Conservation (phyloP, 1,284 basidiomycete species). For the Trichosporon ovoides region DNA sequence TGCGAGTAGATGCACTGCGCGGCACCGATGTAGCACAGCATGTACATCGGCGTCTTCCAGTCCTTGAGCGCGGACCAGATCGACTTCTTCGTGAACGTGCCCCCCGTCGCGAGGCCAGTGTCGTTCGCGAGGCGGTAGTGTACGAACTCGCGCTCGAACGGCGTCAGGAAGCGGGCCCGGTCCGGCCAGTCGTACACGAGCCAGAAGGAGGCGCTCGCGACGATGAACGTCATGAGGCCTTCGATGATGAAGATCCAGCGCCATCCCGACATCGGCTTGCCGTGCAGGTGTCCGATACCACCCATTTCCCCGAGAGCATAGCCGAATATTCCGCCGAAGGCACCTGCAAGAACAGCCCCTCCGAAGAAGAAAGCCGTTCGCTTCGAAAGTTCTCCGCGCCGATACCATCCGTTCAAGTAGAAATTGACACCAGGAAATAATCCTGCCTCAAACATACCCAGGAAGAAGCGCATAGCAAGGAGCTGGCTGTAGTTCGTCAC, state of each 20-base stretch:
- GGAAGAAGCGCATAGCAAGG: conserved; percentile 46
- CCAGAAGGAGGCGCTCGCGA: conserved; percentile 42
- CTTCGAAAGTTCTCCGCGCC: conserved; percentile 43
- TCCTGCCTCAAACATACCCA: conserved; percentile 46
- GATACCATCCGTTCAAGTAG: conserved; percentile 50
- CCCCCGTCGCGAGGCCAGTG: conserved; percentile 42
- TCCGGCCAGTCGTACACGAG: conserved; percentile 51
- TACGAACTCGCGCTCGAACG: conserved; percentile 45
- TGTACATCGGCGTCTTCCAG: conserved; percentile 45
- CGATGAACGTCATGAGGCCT: conserved; percentile 47
- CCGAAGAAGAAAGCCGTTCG: conserved; percentile 51
- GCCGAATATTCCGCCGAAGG: conserved; percentile 49
- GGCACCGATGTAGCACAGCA: conserved; percentile 46
- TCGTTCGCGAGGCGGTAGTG: conserved; percentile 46
- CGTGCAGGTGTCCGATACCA: conserved; percentile 40
- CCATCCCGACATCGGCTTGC: conserved; percentile 45
- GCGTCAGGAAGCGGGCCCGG: conserved; percentile 47
- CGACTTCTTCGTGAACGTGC: conserved; percentile 32
- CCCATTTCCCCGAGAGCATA: conserved; percentile 24
- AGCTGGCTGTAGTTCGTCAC: conserved; percentile 47
- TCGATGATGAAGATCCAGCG: conserved; percentile 52
- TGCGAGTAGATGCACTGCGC: conserved; percentile 49
- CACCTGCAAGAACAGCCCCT: conserved; percentile 50
- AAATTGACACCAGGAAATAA: conserved; percentile 49
- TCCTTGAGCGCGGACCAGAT: conserved; percentile 33